Evolutionary conservation across 2,329 filamentous ascomycete genomes (phyloP), one percentile per base, ranked within the genome.

Genomic region (Cladosporium phlei): DNA sequence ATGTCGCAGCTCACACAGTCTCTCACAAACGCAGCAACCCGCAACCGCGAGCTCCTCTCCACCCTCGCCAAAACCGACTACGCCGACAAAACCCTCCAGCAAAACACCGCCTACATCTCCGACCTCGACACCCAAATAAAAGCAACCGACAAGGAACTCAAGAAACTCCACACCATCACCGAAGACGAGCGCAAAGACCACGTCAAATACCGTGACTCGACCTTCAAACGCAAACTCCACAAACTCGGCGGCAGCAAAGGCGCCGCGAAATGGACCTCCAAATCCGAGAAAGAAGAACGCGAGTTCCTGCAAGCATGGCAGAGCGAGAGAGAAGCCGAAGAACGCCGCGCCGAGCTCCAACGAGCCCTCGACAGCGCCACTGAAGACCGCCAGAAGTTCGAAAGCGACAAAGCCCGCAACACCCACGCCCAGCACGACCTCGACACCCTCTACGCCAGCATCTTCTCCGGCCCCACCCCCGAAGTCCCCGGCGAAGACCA

Each of bases 261-360:
- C 14, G 46, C 58, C 24, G 72, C 69, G n/a, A 70, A 71, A 40
- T 77, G 76, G 52, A 62, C 66, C 12, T 67, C 68, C n/a, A 69
- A 67, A 39, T 73, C 75, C 11, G 68, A 69, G 38, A 76, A 74
- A 51, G 77, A 79, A 59, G 76, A 80, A 58, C 62, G 65, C 33
- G 76, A 79, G 51, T 80, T 78, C 58, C 68, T 77, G 20, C 70
- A 76, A 35, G 76, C 71, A 0, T 66, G 77, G 37, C 71, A 77
- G 49, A 61, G 70, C 22, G 67, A 74, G 48, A 67, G 74, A 19
- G 66, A 71, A 19, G 70, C 72, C 32, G 68, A 70, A 35, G 67
- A 71, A 29, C 56, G 68, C 38, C 66, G 71, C 28, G 63, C 67
- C 2, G 63, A 65, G 42, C 55, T 79, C 2, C 60, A 64, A 4